Base-by-base conservation (phyloP, 2,329 filamentous ascomycete species). In the Ceratocystis variospora region DNA sequence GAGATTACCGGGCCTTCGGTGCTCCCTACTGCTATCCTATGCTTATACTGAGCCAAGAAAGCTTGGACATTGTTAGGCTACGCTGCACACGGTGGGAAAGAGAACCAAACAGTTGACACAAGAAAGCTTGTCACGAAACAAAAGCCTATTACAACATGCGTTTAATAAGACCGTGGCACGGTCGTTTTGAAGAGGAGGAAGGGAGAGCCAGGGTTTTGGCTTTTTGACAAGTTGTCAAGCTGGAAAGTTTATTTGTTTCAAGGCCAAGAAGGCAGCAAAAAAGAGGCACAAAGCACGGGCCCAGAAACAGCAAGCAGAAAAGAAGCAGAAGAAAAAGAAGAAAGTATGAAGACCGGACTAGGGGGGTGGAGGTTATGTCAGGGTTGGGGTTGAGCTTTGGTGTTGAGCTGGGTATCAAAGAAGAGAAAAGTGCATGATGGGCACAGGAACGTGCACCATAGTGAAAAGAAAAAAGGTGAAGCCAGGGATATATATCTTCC, bases 51-150 rank as follows among this genome's bases (percentile, higher is more conserved):
- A 19, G n/a, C n/a, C 46, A n/a, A 50, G 22, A 22, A 22, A 59
- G 53, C 53, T 59, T 59, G 53, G 53, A 59, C 53, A 17, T 31
- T 25, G 28, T 17, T 25, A 25, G 37, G 37, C 37, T 12, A 41
- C 37, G 37, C 10, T 41, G 37, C 22, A 25, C 37, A 41, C 10
- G 37, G 37, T 41, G 10, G 10, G 10, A 41, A 41, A 41, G 37
- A 31, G 25, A 59, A 33, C 53, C 33, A 8, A 41, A 41, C 10
- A 41, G 25, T 59, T 59, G 53, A 59, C 53, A 59, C 53, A 59
- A 33, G 33, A 59, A 59, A 33, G 53, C 53, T 33, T 59, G n/a
- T 59, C 28, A 59, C 53, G 53, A 59, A 59, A 59, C 53, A 33
- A 59, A 59, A 25, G 53, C 53, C 53, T 59, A 59, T 19, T 31